Percentiles rank a stretch among this genome's conserved stretches.
Conservation (phyloP, 1,139 yeast genomes). For the Sugiyamaella novakii region DNA sequence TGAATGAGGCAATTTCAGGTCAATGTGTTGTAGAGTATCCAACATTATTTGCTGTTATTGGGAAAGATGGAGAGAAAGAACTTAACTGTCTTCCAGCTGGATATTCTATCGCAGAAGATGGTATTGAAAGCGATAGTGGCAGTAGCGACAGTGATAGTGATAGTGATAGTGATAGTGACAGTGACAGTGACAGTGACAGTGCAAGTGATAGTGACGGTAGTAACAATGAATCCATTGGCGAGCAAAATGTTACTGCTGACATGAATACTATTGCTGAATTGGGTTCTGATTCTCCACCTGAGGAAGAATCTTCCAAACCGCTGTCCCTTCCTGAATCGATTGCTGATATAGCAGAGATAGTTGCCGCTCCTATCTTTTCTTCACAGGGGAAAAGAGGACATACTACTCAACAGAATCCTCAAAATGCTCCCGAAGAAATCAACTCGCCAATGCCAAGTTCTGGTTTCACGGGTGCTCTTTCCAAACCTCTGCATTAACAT, state of each 20-base stretch:
- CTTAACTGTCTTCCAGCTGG: constrained; percentile 26
- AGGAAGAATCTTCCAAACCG: constrained; percentile 22
- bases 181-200: not conserved
- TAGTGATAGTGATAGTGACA: constrained; percentile 3
- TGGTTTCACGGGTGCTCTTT: no score
- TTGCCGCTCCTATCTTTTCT: no score
- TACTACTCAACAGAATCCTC: not conserved
- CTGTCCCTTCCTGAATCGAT: not conserved
- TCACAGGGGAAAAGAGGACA: no score
- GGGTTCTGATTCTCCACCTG: constrained; percentile 24
- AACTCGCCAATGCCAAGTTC: no score
- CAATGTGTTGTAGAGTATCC: constrained; percentile 77
- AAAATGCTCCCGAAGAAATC: no score
- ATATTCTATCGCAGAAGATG: constrained; percentile 41
- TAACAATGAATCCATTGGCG: no score
- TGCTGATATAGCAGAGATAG: not conserved
- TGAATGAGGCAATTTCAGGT: constrained; percentile 55
- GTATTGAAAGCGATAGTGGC: constrained; percentile 1
- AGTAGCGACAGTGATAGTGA: not conserved
- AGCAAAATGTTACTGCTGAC: no score
- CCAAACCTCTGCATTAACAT: no score
- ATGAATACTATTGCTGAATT: constrained; percentile 2
- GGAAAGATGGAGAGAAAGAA: not conserved
- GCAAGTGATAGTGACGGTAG: constrained; percentile 11
- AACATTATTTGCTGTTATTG: constrained; percentile 45